Evolutionary conservation across 1,284 basidiomycete genomes (phyloP), one percentile per base, ranked within the genome.

Genomic region (Sparassis latifolia): DNA sequence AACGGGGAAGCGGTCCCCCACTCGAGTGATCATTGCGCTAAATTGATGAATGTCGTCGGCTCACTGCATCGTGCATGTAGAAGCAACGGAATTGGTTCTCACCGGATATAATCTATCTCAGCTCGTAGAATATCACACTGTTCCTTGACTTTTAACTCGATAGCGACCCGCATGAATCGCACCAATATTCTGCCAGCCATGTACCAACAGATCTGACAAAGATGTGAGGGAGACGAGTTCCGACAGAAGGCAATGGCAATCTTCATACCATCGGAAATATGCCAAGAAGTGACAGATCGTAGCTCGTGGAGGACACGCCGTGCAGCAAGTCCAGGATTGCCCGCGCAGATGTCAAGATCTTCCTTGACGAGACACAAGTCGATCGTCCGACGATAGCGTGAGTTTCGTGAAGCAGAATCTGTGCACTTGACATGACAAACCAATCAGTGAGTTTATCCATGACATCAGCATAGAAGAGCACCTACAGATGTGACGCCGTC

Each of bases 71-170:
- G 20, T 20, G 20, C 20, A 20, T 20, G 20, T 20, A 20, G 20
- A 20, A 20, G 20, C 20, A 20, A 20, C 20, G 20, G 20, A 20
- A 20, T 20, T 20, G 20, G 20, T 20, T 20, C 79, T 44, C 51
- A 86, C 84, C 77, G 72, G 31, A 88, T 73, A 57, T 82, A 86
- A 50, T 80, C 78, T 27, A 87, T 66, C 62, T 89, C 85, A 27
- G 73, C 68, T 27, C 75, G 75, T 3, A 87, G 64, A 5, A 77
- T 80, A 2, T 73, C 58, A 29, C 77, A 71, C 59, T 84, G 79
- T 33, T 81, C 76, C 33, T 69, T 61, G 49, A 71, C 75, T 33
- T 76, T 73, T 6, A 72, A 71, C 42, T 82, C 76, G 31, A 79
- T 69, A 4, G 82, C 79, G 39, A 78, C 78, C 55, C 78, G 75